phyloP scores from a whole-genome alignment of 2,329 filamentous ascomycete genomes.

The Diaporthe citrichinensis region DNA sequence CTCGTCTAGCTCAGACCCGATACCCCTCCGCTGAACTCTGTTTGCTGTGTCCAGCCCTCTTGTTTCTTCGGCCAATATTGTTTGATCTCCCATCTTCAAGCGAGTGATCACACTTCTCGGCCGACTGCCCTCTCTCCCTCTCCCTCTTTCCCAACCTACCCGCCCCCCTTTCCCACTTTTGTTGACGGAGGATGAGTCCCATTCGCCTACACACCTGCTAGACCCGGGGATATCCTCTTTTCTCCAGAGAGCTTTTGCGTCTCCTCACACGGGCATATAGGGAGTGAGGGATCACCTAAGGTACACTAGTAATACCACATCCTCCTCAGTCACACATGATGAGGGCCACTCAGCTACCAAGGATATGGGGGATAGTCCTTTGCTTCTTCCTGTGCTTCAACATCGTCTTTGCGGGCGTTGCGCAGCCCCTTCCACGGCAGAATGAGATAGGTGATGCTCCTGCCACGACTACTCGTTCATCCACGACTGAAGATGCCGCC shows the following conservation, averaged over 20 bases:
- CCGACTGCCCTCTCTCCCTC: background rate
- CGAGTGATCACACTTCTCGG: conserved; percentile 12
- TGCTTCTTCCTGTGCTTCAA: conserved; percentile 37
- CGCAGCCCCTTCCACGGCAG: conserved; percentile 38
- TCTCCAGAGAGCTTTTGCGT: background rate
- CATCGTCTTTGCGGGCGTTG: conserved; percentile 36
- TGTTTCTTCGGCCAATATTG: conserved; percentile 25
- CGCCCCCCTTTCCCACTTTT: conserved; percentile 13
- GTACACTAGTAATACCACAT: background rate
- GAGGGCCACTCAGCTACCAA: conserved; percentile 16
- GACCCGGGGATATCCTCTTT: background rate
- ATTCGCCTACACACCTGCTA: background rate
- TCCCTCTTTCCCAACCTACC: background rate
- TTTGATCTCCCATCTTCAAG: conserved; percentile 28
- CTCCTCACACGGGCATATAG: background rate
- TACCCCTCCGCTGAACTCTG: conserved; percentile 15
- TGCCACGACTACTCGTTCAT: background rate
- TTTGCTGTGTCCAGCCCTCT: conserved; percentile 14
- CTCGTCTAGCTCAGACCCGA: conserved; percentile 21
- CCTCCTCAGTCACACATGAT: conserved; percentile 20
- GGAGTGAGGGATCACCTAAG: background rate
- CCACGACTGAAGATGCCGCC: conserved; percentile 17
- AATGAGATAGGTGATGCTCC: conserved; percentile 7
- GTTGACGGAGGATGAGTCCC: conserved; percentile 31
- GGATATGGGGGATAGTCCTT: conserved; percentile 30